Conservation (phyloP, 2,329 filamentous ascomycete species). For the Stemphylium beticola region DNA sequence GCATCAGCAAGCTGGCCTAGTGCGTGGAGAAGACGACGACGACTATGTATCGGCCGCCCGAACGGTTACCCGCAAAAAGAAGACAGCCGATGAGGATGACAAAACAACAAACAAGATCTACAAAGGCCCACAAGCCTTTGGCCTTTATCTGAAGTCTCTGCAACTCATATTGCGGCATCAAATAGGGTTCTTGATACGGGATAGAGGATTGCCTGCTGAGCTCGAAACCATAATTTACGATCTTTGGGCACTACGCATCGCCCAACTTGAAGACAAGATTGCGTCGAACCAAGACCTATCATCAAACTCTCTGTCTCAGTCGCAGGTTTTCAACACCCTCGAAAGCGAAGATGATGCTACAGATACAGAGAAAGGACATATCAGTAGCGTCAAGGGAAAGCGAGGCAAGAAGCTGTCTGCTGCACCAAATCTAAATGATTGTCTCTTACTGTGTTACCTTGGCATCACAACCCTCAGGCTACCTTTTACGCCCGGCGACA, state of each 20-base stretch:
- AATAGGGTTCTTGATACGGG: conserved; percentile 72
- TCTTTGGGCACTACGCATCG: conserved; percentile 80
- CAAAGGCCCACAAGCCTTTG: conserved; percentile 70
- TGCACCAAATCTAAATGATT: conserved; percentile 73
- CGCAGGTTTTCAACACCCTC: conserved; percentile 65
- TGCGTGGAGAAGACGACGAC: conserved; percentile 60
- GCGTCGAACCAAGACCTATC: conserved; percentile 39
- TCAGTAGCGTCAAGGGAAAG: conserved; percentile 33
- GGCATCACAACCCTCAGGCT: conserved; percentile 76
- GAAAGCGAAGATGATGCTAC: conserved; percentile 52
- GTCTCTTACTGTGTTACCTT: conserved; percentile 79
- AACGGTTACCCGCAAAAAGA: conserved; percentile 64
- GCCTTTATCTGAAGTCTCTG: conserved; percentile 81
- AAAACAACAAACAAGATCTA: conserved; percentile 58
- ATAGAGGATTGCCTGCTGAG: conserved; percentile 70
- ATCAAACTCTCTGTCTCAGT: conserved; percentile 52
- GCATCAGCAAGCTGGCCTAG: conserved; percentile 62
- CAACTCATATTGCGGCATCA: conserved; percentile 88
- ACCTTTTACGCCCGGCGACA: conserved; percentile 75
- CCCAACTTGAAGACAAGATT: conserved; percentile 59
- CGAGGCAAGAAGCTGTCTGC: conserved; percentile 57
- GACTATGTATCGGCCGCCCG: conserved; percentile 68
- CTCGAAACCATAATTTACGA: conserved; percentile 81
- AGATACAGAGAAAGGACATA: conserved; percentile 34
- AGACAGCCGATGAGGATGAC: conserved; percentile 55